Evolutionary conservation across 768 basidiomycete species (phyloP).

Genomic region (Calocybe gangraenosa): DNA sequence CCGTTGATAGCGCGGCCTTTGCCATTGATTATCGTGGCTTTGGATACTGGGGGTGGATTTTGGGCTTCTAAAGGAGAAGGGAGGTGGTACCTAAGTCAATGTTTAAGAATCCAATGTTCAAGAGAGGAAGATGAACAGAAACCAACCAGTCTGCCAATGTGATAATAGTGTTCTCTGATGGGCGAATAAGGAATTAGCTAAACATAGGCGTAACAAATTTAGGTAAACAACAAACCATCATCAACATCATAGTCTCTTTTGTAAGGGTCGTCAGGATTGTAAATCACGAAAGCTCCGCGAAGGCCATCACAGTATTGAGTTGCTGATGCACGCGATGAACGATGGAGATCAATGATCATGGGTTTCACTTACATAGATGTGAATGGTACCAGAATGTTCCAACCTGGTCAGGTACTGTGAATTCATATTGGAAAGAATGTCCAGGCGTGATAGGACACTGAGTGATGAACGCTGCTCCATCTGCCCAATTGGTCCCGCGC

Average conservation of each 20-base stretch:
- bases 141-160: constrained; percentile 35
- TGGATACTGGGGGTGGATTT: constrained; percentile 1
- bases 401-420: constrained; percentile 19
- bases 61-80: background rate
- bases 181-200: background rate
- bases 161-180: constrained; percentile 38
- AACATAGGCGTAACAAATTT: background rate
- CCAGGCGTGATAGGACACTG: constrained; percentile 38
- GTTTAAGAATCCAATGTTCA: background rate
- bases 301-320: constrained; percentile 47
- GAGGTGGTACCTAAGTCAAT: background rate
- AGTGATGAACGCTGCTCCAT: constrained; percentile 32
- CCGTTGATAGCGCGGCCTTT: constrained; percentile 28
- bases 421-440: constrained; percentile 33
- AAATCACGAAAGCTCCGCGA: constrained; percentile 30
- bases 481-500: constrained; percentile 24
- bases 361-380: too few species aligned
- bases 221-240: constrained; percentile 23
- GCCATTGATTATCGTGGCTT: constrained; percentile 31
- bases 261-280: constrained; percentile 32
- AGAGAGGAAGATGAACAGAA: background rate
- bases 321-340: constrained; percentile 18
- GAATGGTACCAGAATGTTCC: constrained; percentile 27
- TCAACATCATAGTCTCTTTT: constrained; percentile 25
- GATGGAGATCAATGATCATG: constrained; percentile 14